Evolutionary conservation across 2,329 filamentous ascomycete genomes (phyloP).

Genomic region (Coniochaeta sp.): DNA sequence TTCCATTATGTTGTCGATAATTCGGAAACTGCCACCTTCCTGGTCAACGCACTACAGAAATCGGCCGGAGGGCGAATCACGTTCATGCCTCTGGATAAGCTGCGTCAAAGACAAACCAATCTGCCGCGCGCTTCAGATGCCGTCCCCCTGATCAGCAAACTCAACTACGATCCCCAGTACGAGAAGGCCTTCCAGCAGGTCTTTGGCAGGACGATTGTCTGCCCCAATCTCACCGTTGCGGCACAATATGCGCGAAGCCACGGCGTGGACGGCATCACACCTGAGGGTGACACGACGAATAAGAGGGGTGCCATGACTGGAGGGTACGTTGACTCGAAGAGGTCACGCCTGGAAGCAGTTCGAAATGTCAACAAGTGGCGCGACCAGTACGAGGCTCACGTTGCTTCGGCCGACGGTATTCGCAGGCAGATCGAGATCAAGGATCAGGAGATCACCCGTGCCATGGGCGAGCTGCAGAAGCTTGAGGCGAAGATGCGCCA

Average conservation of each 20-base stretch:
- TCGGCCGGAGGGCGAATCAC: slow-evolving; percentile 81
- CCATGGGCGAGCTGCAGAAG: slow-evolving; percentile 78
- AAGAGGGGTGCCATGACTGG: slow-evolving; percentile 93
- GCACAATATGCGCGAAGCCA: slow-evolving; percentile 89
- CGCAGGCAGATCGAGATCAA: slow-evolving; percentile 65
- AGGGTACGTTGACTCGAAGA: slow-evolving; percentile 81
- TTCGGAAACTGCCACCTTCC: slow-evolving; percentile 74
- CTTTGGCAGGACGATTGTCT: slow-evolving; percentile 92
- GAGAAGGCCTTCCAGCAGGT: slow-evolving; percentile 89
- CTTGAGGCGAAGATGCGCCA: slow-evolving; percentile 70
- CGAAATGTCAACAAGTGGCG: slow-evolving; percentile 68
- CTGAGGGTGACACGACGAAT: slow-evolving; percentile 89
- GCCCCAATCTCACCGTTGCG: slow-evolving; percentile 79
- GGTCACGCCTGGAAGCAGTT: slow-evolving; percentile 81
- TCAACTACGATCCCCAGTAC: slow-evolving; percentile 68
- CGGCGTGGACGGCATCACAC: slow-evolving; percentile 85
- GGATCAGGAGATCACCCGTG: slow-evolving; percentile 81
- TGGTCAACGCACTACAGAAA: slow-evolving; percentile 72
- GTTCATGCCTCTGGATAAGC: slow-evolving; percentile 84
- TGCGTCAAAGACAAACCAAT: slow-evolving; percentile 63
- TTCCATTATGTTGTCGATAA: slow-evolving; percentile 97
- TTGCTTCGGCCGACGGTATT: slow-evolving; percentile 57
- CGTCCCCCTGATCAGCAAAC: slow-evolving; percentile 76
- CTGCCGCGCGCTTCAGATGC: slow-evolving; percentile 83
- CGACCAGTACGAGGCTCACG: slow-evolving; percentile 62